phyloP scores from a whole-genome alignment of 371 early-diverging fungal species.

The Globomyces sp. region DNA sequence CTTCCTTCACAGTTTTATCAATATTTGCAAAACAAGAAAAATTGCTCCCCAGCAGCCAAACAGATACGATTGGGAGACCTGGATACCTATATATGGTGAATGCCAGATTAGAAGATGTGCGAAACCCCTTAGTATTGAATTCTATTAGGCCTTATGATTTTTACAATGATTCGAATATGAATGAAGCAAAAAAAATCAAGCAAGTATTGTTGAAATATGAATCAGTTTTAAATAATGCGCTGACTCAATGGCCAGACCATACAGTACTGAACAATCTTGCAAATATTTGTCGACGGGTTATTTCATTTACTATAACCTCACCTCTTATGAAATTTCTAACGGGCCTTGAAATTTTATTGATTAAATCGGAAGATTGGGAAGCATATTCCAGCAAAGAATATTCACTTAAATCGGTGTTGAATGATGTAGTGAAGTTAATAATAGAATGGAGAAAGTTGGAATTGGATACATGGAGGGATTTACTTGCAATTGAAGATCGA shows the following conservation, averaged over 20 bases:
- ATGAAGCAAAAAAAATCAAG: conserved; percentile 66
- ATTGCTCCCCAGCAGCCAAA: neutral
- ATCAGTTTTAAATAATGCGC: conserved; percentile 58
- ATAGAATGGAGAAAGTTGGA: conserved; percentile 92
- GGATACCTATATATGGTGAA: neutral
- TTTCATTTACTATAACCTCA: conserved; percentile 72
- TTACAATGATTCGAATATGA: conserved; percentile 78
- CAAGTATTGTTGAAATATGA: conserved; percentile 67
- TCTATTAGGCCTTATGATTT: conserved; percentile 53
- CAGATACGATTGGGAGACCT: neutral
- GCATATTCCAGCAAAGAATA: conserved; percentile 81
- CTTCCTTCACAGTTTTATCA: neutral
- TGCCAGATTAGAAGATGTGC: neutral
- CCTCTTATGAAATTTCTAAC: conserved; percentile 90
- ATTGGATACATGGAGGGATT: conserved; percentile 84
- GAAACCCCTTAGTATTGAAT: neutral
- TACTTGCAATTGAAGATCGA: conserved; percentile 79
- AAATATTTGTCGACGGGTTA: conserved; percentile 66
- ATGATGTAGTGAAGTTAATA: conserved; percentile 71
- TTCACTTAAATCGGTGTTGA: conserved; percentile 70
- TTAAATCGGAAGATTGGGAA: conserved; percentile 94
- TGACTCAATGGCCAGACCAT: conserved; percentile 90
- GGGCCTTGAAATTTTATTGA: conserved; percentile 81
- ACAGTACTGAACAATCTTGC: conserved; percentile 75
- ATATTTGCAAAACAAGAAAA: neutral